phyloP scores from a whole-genome alignment of 768 basidiomycete genomes.

The Jaapia argillacea region DNA sequence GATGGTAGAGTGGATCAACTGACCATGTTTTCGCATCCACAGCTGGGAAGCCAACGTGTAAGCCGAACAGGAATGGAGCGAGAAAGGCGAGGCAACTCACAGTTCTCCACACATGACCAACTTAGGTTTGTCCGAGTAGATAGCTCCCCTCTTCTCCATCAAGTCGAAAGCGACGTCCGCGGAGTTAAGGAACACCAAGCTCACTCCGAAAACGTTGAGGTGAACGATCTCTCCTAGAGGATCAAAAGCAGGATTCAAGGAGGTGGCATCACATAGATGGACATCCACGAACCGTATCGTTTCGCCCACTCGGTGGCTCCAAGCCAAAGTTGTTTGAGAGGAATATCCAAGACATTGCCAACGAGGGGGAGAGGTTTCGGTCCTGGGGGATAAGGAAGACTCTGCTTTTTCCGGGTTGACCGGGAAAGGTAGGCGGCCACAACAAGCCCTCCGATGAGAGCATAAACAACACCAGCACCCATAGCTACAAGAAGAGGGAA shows the following conservation, averaged over 20 bases:
- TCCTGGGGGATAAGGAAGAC: slow-evolving; percentile 12
- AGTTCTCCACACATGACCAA: slow-evolving; percentile 23
- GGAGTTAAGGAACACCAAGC: neutral
- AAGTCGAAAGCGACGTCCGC: neutral
- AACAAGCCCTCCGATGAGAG: neutral
- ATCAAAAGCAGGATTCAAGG: neutral
- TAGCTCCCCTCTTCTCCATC: slow-evolving; percentile 13
- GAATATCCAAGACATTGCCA: slow-evolving; percentile 16
- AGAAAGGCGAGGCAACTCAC: slow-evolving; percentile 9
- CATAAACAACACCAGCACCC: neutral
- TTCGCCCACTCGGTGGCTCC: slow-evolving; percentile 4
- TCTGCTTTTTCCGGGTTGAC: neutral
- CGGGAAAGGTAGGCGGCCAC: neutral
- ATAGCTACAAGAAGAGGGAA: neutral
- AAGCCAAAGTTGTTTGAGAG: slow-evolving; percentile 13
- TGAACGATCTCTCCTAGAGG: neutral
- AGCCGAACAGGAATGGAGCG: neutral
- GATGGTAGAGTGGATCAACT: neutral
- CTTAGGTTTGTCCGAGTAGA: slow-evolving; percentile 22
- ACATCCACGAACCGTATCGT: slow-evolving; percentile 3
- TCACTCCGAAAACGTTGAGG: slow-evolving; percentile 2
- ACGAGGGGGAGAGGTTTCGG: slow-evolving; percentile 11
- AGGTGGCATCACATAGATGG: neutral
- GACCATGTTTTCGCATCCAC: slow-evolving; percentile 6
- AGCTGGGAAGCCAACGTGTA: slow-evolving; percentile 4